Evolutionary conservation across 2,329 filamentous ascomycete species (phyloP), one percentile per base, ranked within the genome.

Genomic region (Ustilaginoidea virens): DNA sequence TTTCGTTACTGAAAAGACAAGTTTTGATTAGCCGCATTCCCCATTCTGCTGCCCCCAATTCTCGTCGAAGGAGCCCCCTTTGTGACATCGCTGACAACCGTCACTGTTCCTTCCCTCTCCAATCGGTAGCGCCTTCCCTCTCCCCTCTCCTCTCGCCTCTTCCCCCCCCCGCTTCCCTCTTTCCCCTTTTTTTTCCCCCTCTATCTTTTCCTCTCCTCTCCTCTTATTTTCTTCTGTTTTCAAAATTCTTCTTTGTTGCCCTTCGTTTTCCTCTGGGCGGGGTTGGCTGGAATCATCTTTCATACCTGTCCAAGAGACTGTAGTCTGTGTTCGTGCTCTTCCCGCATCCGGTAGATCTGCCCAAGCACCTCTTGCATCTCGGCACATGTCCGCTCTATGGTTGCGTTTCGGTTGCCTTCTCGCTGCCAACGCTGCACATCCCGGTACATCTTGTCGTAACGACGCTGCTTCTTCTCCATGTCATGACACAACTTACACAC

Each of bases 401-500:
- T 75, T 29, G 78, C 77, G 37, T 62, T 63, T 30, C 78, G 72
- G 52, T 80, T 79, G 35, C 78, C 77, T 53, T 90, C 81, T 27
- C 63, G 64, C 45, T 66, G 61, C 85, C 85, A 93, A 35, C 85
- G 76, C 39, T 65, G 58, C 46, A 92, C 69, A 45, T 86, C 79
- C 33, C 74, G 69, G 26, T 66, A 51, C 63, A 92, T 81, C 56
- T 83, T 82, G 47, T 63, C 61, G 46, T 74, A 69, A 38, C 80
- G 74, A 32, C 82, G 73, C 47, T 69, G 59, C 60, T 93, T 93
- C 56, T 80, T 86, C 47, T 85, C 77, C 41, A 86, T 83, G 56
- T 90, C 85, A 46, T 83, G 76, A 60, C 87, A 96, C 37, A 85
- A 65, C 50, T 80, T 81, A 64, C 87, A 96, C 44, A 72, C 69